These are phyloP conservation scores for Pisolithus tinctorius DNA, from an alignment of 768 basidiomycete genomes.

Conservation along the genomic window DNA sequence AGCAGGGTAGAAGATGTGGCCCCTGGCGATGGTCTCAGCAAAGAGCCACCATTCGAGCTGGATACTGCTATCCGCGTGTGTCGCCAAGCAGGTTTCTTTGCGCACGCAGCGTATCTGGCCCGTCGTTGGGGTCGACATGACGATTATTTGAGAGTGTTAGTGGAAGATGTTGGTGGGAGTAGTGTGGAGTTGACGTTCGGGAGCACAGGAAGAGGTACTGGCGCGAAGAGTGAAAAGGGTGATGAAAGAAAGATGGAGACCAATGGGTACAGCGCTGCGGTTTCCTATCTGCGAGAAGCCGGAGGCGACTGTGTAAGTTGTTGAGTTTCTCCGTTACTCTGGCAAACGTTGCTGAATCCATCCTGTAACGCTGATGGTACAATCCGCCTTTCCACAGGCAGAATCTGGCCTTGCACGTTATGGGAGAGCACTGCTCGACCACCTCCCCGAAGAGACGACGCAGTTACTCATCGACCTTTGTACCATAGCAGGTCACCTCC, in stretches of 20 bases:
- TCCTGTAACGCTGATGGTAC: too few species aligned
- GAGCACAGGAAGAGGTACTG: background rate
- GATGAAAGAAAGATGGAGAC: constrained; percentile 31
- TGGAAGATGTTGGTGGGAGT: constrained; percentile 70
- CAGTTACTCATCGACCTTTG: constrained; percentile 89
- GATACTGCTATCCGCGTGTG: constrained; percentile 97
- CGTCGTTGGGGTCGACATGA: constrained; percentile 88
- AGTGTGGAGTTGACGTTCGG: constrained; percentile 1
- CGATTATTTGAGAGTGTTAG: constrained; percentile 88
- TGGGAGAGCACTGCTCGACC: constrained; percentile 77
- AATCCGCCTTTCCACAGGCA: constrained; percentile 44
- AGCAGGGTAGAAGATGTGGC: constrained; percentile 4
- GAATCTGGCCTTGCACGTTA: constrained; percentile 84
- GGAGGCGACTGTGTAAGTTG: constrained; percentile 70
- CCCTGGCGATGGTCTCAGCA: constrained; percentile 35
- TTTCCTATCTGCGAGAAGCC: constrained; percentile 71
- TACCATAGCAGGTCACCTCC: constrained; percentile 52
- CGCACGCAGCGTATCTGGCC: constrained; percentile 91
- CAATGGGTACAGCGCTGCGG: constrained; percentile 59
- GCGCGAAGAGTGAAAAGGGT: background rate
- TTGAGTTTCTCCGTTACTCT: too few species aligned
- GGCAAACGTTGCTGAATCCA: too few species aligned
- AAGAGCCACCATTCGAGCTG: constrained; percentile 90
- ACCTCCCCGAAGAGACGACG: constrained; percentile 84
- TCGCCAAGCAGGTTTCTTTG: constrained; percentile 92